A percentile compares a stretch with the other conserved stretches of the same genome.
Evolutionary conservation across 306 rosid genomes (phyloP).

Genomic region (Sophora flavescens): DNA sequence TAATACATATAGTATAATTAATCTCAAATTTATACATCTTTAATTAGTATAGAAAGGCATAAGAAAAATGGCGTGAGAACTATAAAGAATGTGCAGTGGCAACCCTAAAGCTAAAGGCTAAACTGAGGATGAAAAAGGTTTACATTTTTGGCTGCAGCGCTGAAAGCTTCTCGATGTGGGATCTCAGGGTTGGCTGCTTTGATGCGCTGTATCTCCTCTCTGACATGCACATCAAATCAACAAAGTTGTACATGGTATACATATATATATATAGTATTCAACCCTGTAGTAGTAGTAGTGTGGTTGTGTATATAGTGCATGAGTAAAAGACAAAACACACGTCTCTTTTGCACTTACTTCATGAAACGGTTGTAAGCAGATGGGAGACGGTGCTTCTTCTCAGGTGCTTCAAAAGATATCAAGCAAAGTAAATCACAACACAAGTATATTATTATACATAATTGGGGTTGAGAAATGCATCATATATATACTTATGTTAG

Average conservation of each 20-base stretch:
- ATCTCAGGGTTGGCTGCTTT: conserved; percentile 92
- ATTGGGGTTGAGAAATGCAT: not conserved
- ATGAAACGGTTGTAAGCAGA: conserved; percentile 98
- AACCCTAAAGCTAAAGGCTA: too few species aligned
- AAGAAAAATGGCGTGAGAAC: too few species aligned
- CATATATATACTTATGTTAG: not conserved
- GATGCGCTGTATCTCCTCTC: conserved; percentile 98
- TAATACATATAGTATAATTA: too few species aligned
- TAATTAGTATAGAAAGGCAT: too few species aligned
- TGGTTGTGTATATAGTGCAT: not conserved
- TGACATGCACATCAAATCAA: conserved; percentile 50
- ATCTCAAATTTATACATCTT: too few species aligned
- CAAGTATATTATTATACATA: not conserved
- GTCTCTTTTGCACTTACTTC: conserved; percentile 68
- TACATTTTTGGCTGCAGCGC: conserved; percentile 95
- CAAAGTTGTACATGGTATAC: not conserved
- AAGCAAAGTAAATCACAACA: conserved; percentile 10
- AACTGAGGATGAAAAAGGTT: not conserved
- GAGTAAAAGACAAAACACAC: not conserved
- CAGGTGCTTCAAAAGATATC: conserved; percentile 73
- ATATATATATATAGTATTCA: not conserved
- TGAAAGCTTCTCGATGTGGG: conserved; percentile 98
- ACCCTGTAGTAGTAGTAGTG: not conserved
- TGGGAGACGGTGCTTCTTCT: conserved; percentile 96
- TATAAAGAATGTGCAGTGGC: not conserved